A percentile compares a stretch with the other conserved stretches of the same genome.
phyloP scores from a whole-genome alignment of 208 protist genomes.

The Vickermania spadyakhi region DNA sequence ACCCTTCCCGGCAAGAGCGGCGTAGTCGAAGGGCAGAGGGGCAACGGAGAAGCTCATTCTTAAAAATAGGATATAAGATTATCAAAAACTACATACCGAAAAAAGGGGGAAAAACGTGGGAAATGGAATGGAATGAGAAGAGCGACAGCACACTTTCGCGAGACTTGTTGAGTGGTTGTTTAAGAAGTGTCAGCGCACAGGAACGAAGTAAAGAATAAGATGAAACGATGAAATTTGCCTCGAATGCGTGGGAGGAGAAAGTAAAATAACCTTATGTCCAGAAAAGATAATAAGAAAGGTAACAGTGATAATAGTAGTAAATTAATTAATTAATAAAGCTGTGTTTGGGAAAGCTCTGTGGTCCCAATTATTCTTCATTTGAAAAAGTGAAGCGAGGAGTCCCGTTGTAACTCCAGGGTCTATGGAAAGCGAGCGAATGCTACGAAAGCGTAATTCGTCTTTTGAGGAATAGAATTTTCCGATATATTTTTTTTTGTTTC shows the following conservation, averaged over 20 bases:
- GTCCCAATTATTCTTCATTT: background rate
- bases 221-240: too few species aligned
- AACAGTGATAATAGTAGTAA: background rate
- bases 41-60: slow-evolving; percentile 29
- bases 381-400: background rate
- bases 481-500: too few species aligned
- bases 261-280: background rate
- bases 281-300: slow-evolving; percentile 1
- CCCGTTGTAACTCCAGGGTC: too few species aligned
- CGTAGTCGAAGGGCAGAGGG: slow-evolving; percentile 35
- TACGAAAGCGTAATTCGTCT: too few species aligned
- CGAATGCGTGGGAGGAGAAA: background rate
- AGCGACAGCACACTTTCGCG: background rate
- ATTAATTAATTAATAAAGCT: background rate
- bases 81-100: slow-evolving; percentile 3
- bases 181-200: background rate
- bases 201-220: slow-evolving; percentile 10
- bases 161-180: background rate
- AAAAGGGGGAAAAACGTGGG: slow-evolving; percentile 9
- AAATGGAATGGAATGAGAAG: slow-evolving; percentile 1
- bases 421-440: too few species aligned
- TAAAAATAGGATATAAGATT: slow-evolving; percentile 3
- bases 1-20: slow-evolving; percentile 34
- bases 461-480: too few species aligned
- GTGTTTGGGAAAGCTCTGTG: background rate